These are phyloP conservation scores for Arthrobotrys iridis DNA, from an alignment of 2,329 filamentous ascomycete genomes.

Conservation along the genomic window DNA sequence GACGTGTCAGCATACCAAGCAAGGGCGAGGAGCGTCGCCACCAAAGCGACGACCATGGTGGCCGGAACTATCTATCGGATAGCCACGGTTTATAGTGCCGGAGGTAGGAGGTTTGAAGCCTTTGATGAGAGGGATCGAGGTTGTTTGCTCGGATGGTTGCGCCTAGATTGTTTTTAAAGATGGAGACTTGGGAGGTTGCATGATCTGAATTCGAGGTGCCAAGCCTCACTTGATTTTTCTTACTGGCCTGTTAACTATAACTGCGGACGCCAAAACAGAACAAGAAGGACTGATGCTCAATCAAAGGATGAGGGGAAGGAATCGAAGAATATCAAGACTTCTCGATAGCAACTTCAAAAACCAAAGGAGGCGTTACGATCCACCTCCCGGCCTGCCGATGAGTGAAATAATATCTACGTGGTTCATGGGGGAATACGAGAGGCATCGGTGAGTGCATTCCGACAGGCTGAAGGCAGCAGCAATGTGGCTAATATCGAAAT, in stretches of 20 bases:
- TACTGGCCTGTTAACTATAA: too few relatives aligned
- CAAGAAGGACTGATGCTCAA: too few relatives aligned
- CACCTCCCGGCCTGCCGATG: too few relatives aligned
- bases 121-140: constrained; percentile 6
- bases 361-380: too few relatives aligned
- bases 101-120: constrained; percentile 1
- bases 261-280: too few relatives aligned
- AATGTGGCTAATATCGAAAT: constrained; percentile 49
- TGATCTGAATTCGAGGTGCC: constrained; percentile 30
- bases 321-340: too few relatives aligned
- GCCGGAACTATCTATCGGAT: not conserved
- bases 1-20: constrained; percentile 34
- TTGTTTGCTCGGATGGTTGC: not conserved
- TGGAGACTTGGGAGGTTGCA: constrained; percentile 16
- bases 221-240: constrained; percentile 11
- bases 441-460: not conserved
- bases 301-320: too few relatives aligned
- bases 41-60: constrained; percentile 49
- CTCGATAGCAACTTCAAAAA: too few relatives aligned
- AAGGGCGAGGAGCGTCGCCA: constrained; percentile 52
- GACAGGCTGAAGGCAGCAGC: constrained; percentile 25
- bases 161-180: constrained; percentile 3
- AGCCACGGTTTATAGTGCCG: not conserved
- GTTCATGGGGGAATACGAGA: too few relatives aligned
- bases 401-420: too few relatives aligned